Percentiles rank a stretch among this genome's conserved stretches.
phyloP scores from a whole-genome alignment of 768 basidiomycete species.

The Suillus subluteus region DNA sequence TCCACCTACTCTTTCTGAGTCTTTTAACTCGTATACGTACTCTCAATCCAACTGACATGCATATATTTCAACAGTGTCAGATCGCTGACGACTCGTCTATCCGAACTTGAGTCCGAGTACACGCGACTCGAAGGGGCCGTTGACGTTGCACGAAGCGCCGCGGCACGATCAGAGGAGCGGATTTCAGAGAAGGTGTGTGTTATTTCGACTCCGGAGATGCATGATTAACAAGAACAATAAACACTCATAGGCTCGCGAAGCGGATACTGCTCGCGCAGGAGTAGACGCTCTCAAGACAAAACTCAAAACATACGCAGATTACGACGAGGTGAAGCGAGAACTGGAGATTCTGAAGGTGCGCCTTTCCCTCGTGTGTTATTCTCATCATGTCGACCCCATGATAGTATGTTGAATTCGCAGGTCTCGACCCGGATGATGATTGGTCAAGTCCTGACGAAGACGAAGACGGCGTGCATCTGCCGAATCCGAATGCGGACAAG shows the following conservation, averaged over 20 bases:
- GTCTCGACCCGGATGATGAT: slow-evolving; percentile 69
- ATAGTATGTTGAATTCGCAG: slow-evolving; percentile 96
- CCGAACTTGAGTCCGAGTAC: slow-evolving; percentile 76
- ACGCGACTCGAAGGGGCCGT: slow-evolving; percentile 69
- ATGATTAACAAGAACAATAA: neutral
- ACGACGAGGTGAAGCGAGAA: slow-evolving; percentile 98
- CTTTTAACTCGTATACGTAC: neutral
- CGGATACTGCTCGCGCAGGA: slow-evolving; percentile 42
- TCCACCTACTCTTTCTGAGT: neutral
- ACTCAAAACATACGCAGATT: slow-evolving; percentile 78
- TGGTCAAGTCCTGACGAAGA: slow-evolving; percentile 42
- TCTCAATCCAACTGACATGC: neutral
- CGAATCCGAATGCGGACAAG: slow-evolving; percentile 89
- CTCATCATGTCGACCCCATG: slow-evolving; percentile 1
- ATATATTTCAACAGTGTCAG: slow-evolving; percentile 53
- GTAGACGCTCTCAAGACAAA: slow-evolving; percentile 68
- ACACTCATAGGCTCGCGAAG: neutral
- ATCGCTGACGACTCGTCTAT: slow-evolving; percentile 71
- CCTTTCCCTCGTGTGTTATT: slow-evolving; percentile 10
- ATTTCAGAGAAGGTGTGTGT: neutral
- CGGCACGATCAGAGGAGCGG: neutral
- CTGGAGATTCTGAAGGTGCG: slow-evolving; percentile 96
- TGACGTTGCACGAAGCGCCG: slow-evolving; percentile 42
- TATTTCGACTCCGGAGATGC: neutral
- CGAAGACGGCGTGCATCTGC: slow-evolving; percentile 66